A percentile compares a stretch with the other conserved stretches of the same genome.
These are phyloP conservation scores for Neltuma alba DNA, from an alignment of 306 rosid species.

Conservation along the genomic window DNA sequence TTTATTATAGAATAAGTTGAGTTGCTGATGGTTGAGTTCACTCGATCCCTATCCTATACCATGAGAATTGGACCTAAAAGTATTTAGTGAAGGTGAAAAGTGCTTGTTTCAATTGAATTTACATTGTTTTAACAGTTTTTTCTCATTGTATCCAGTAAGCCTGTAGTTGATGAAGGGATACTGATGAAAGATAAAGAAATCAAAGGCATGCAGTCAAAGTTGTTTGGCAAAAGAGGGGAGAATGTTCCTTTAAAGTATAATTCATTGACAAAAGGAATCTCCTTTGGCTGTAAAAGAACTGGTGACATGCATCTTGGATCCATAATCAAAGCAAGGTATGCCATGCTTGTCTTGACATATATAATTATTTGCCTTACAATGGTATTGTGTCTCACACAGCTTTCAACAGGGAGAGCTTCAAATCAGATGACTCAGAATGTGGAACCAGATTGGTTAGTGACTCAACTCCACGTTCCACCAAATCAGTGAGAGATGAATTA, in stretches of 20 bases:
- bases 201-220: slow-evolving; percentile 39
- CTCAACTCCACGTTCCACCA: slow-evolving; percentile 41
- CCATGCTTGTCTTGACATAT: slow-evolving; percentile 31
- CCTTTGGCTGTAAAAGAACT: slow-evolving; percentile 44
- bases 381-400: slow-evolving; percentile 33
- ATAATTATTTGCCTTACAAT: slow-evolving; percentile 30
- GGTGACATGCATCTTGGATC: slow-evolving; percentile 41
- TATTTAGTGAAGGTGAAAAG: background rate
- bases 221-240: slow-evolving; percentile 40
- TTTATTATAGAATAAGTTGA: slow-evolving; percentile 30
- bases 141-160: slow-evolving; percentile 52
- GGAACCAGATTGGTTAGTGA: slow-evolving; percentile 43
- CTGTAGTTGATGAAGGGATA: slow-evolving; percentile 32
- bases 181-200: slow-evolving; percentile 42
- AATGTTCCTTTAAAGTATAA: slow-evolving; percentile 35
- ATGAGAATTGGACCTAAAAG: slow-evolving; percentile 13
- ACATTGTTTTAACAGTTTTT: slow-evolving; percentile 9
- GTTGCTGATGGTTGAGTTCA: slow-evolving; percentile 23
- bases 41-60: slow-evolving; percentile 24
- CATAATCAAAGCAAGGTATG: slow-evolving; percentile 50
- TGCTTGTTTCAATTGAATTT: slow-evolving; percentile 4
- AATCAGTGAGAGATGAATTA: slow-evolving; percentile 43
- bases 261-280: slow-evolving; percentile 42
- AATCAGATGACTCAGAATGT: slow-evolving; percentile 42
- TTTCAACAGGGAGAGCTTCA: slow-evolving; percentile 49